Evolutionary conservation across 2,329 filamentous ascomycete genomes (phyloP), one percentile per base, ranked within the genome.

Genomic region (Davidsoniella virescens): DNA sequence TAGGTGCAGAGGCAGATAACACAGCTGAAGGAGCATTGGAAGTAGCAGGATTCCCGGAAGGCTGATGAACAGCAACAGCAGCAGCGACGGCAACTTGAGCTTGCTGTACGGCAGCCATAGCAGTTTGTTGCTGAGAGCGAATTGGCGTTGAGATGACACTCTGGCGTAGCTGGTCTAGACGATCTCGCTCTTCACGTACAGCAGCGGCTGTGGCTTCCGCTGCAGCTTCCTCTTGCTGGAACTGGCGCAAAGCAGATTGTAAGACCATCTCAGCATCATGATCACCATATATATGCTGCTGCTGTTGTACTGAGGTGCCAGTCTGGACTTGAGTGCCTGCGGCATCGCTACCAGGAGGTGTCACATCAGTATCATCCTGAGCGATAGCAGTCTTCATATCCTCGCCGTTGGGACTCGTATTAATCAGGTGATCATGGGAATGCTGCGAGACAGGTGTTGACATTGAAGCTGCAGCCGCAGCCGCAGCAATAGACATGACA

Each of bases 211-310:
- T 70, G n/a, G 72, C 73, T 54, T 76, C 74, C 2, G 72, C 74
- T 4, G 72, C 72, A 18, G 73, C 72, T 52, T 78, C 73, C 54
- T 78, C 73, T 56, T 76, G 70, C 56, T 78, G 75, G 47, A 78
- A 65, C 55, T 73, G 71, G 39, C 71, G 70, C 44, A 79, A 64
- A 2, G 75, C 75, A 55, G 77, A 76, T 57, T 77, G 75, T 2
- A 79, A 63, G 14, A 74, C 73, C 4, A 75, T 65, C 46, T 78
- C 75, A 1, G 75, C 69, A 54, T 78, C 75, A 16, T 78, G 73
- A 8, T 70, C 65, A 56, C 61, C 51, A 57, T 69, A 68, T 56
- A 72, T 60, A 16, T 66, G 66, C 23, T 39, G 66, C 23, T 39
- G 26, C 3, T 58, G 60, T 57, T 17, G 55, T 42, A 3, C 60